Evolutionary conservation across 768 basidiomycete genomes (phyloP), one percentile per base, ranked within the genome.

Genomic region (Xerocomus spinulosus): DNA sequence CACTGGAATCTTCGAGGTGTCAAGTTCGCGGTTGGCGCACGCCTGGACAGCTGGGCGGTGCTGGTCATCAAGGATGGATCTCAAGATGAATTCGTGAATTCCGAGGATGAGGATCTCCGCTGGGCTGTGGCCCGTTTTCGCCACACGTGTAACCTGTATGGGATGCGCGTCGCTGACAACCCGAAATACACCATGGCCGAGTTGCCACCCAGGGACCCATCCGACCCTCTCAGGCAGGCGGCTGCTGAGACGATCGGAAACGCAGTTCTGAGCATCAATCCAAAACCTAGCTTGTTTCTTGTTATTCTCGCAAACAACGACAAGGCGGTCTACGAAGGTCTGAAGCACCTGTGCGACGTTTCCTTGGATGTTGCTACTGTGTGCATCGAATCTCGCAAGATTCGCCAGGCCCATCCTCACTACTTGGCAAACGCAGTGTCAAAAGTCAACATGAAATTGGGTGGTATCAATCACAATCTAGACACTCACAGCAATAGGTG

Each of bases 361-460:
- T 63, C 57, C 33, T 60, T 77, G 21, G 73, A 72, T 42, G 63
- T 70, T 5, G 51, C 78, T 6, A 85, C 81, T 10, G 77, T 87
- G 2, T 89, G 85, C 53, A 81, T 83, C 14, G 85, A 85, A 49
- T 67, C 78, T 1, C 59, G 63, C 24, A 88, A 85, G 64, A 74
- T 89, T 52, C 70, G 79, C 42, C 82, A 79, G 33, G 17, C 3
- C 9, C 12, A 23, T 36, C 18, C 26, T 9, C 74, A 75, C 48
- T 77, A 77, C 50, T 72, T 67, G 45, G 73, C 76, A 18, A 76
- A 74, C 46, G 69, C 75, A 35, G 72, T 72, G 0, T 60, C 77
- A 34, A 76, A 78, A 58, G 54, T 77, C 14, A 78, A 77, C 58
- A 71, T 72, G 58, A 78, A 78, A 59, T 57, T 74, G 26, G 76